A percentile compares a stretch with the other conserved stretches of the same genome.
phyloP scores from a whole-genome alignment of 345 rosid genomes.

The Syzygium aromaticum region DNA sequence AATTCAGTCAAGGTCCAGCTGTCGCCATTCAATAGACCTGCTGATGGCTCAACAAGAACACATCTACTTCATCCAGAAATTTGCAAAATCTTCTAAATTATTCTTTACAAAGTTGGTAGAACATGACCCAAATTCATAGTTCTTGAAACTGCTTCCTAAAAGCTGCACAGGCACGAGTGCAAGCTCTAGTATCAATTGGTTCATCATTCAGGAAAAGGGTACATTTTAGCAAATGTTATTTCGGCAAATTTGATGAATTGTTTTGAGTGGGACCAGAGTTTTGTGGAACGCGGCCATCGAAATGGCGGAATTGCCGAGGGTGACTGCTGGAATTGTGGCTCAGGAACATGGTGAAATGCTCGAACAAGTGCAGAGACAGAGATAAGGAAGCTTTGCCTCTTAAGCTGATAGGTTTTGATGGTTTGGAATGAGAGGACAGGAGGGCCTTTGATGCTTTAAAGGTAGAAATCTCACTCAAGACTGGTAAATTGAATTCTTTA shows the following conservation, averaged over 20 bases:
- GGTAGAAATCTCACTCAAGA: background rate
- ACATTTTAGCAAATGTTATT: background rate
- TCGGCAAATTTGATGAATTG: background rate
- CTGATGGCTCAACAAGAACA: background rate
- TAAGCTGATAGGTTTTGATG: background rate
- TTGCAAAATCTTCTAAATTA: background rate
- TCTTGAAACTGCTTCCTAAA: background rate
- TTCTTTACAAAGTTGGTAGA: background rate
- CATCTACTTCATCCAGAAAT: background rate
- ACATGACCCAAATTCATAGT: background rate
- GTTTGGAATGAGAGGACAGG: background rate
- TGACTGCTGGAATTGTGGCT: background rate
- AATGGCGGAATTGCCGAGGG: background rate
- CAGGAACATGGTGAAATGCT: background rate
- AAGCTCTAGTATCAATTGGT: background rate
- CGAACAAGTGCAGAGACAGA: background rate
- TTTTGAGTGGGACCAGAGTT: background rate
- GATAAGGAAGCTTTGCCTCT: background rate
- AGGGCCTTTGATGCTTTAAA: background rate
- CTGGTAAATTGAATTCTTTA: background rate
- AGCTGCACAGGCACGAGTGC: background rate
- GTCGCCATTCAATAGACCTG: background rate
- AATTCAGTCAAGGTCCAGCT: background rate
- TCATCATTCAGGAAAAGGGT: background rate
- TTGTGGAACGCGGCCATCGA: background rate